Conservation (phyloP, 768 basidiomycete genomes). For the Thelephora aurantiotincta region DNA sequence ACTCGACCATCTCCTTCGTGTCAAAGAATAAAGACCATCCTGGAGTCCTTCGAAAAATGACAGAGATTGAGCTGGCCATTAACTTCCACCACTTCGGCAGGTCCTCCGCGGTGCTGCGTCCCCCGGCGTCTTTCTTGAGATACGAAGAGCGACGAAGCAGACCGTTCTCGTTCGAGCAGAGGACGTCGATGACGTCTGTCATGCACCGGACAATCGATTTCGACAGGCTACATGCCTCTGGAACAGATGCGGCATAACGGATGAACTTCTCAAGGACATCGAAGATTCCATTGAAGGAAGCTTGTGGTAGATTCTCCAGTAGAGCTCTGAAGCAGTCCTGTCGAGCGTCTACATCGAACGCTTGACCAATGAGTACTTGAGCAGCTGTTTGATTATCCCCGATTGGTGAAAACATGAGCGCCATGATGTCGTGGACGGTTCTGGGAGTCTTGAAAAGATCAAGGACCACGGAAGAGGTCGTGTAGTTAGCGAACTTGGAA, state of each 20-base stretch:
- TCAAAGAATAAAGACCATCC: constrained; percentile 74
- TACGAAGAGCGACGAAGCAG: constrained; percentile 46
- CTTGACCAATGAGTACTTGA: constrained; percentile 68
- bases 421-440: constrained; percentile 44
- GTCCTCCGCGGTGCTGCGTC: constrained; percentile 31
- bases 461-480: constrained; percentile 32
- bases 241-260: constrained; percentile 41
- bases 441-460: constrained; percentile 40
- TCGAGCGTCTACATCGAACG: constrained; percentile 83
- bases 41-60: constrained; percentile 78
- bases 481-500: constrained; percentile 51
- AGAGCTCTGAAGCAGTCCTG: constrained; percentile 77
- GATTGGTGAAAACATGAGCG: constrained; percentile 72
- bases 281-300: constrained; percentile 56
- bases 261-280: constrained; percentile 56
- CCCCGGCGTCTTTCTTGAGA: constrained; percentile 25
- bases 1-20: constrained; percentile 74
- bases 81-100: constrained; percentile 67
- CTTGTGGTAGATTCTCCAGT: constrained; percentile 48
- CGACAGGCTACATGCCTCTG: constrained; percentile 83
- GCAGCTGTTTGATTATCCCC: constrained; percentile 61
- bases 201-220: constrained; percentile 85
- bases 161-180: constrained; percentile 63
- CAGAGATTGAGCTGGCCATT: constrained; percentile 66
- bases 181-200: constrained; percentile 81